phyloP scores from a whole-genome alignment of 768 basidiomycete genomes.

The Mrakia blollopis region DNA sequence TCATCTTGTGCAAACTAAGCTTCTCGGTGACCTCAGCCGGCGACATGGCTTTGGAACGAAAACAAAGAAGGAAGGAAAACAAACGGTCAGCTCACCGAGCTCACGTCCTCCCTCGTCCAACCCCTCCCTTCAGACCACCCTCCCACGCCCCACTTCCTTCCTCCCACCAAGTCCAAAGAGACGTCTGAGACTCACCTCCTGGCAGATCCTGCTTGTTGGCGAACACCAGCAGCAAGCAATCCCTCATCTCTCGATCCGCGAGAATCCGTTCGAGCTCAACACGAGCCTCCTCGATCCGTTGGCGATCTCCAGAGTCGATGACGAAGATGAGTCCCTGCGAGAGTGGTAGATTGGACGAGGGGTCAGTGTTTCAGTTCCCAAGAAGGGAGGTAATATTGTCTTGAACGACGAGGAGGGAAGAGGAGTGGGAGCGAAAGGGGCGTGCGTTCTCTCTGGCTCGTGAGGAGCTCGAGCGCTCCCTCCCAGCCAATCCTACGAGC shows the following conservation, averaged over 20 bases:
- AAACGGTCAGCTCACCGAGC: background rate
- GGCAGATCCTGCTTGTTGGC: slow-evolving; percentile 99
- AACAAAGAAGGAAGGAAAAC: background rate
- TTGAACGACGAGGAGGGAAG: background rate
- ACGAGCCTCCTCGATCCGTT: slow-evolving; percentile 93
- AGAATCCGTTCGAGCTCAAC: slow-evolving; percentile 93
- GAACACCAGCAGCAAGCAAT: slow-evolving; percentile 93
- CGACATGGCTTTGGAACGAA: slow-evolving; percentile 72
- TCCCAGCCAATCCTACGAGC: background rate
- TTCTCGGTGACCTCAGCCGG: slow-evolving; percentile 98
- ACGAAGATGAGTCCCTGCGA: slow-evolving; percentile 83
- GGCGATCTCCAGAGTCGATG: slow-evolving; percentile 91
- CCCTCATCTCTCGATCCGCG: slow-evolving; percentile 96
- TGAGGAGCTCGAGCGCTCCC: background rate
- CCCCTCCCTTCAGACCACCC: background rate
- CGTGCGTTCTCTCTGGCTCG: background rate
- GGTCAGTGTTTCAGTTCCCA: background rate
- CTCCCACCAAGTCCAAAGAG: no score
- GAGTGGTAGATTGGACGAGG: background rate
- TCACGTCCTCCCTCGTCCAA: background rate
- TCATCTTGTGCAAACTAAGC: slow-evolving; percentile 89
- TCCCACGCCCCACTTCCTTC: background rate
- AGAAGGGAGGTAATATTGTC: no score
- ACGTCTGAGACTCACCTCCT: slow-evolving; percentile 60
- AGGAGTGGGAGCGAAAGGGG: background rate